These are phyloP conservation scores for Vitis vinifera DNA, from an alignment of 164 flowering plant genomes.

Conservation along the genomic window ASM3070453v1 NC_081819.1:518001-518500, in stretches of 20 bases:
- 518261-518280: constrained; percentile 72
- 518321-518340: constrained; percentile 84
- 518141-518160: constrained; percentile 25
- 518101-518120: constrained; percentile 90
- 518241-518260: constrained; percentile 77
- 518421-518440: constrained; percentile 68
- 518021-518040: background rate
- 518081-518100: constrained; percentile 49
- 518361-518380: constrained; percentile 45
- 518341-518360: constrained; percentile 54
- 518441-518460: constrained; percentile 97
- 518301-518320: constrained; percentile 80
- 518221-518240: constrained; percentile 86
- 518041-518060: background rate
- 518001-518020: too few relatives aligned
- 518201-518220: constrained; percentile 94
- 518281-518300: constrained; percentile 94
- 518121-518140: constrained; percentile 71
- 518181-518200: constrained; percentile 50
- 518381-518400: constrained; percentile 68
- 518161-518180: constrained; percentile 34
- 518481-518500: constrained; percentile 92
- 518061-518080: background rate
- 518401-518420: constrained; percentile 79
- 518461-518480: constrained; percentile 81